Conservation (phyloP, 2,329 filamentous ascomycete species). For the Talaromyces sp. region DNA sequence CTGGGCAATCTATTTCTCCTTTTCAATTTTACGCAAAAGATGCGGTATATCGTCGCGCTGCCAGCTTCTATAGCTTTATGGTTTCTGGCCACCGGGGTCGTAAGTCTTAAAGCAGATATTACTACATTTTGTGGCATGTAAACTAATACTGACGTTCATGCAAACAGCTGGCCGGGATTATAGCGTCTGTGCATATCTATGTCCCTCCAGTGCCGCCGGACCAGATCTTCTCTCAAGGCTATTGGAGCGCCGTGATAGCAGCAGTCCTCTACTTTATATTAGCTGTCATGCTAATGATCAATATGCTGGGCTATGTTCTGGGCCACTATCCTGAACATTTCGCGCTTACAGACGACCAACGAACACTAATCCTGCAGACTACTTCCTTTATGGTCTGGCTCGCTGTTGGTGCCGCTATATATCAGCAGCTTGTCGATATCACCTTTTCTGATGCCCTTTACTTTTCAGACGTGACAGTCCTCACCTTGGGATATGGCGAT, state of each 20-base stretch:
- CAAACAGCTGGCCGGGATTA: slow-evolving; percentile 61
- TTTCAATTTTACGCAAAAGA: slow-evolving; percentile 77
- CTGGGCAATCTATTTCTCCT: slow-evolving; percentile 78
- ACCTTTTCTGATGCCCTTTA: slow-evolving; percentile 74
- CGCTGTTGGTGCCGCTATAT: slow-evolving; percentile 72
- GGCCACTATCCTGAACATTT: slow-evolving; percentile 79
- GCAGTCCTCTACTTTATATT: slow-evolving; percentile 77
- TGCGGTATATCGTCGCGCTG: slow-evolving; percentile 78
- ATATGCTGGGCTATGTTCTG: slow-evolving; percentile 72
- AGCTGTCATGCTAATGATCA: slow-evolving; percentile 72
- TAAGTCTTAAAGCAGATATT: slow-evolving; percentile 37
- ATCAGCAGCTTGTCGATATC: slow-evolving; percentile 71
- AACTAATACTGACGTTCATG: neutral
- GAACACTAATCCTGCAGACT: slow-evolving; percentile 86
- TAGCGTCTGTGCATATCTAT: slow-evolving; percentile 65
- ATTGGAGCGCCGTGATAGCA: slow-evolving; percentile 80
- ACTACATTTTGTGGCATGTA: neutral
- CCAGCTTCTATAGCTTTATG: slow-evolving; percentile 81
- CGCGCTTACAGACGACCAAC: slow-evolving; percentile 71
- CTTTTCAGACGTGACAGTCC: slow-evolving; percentile 70
- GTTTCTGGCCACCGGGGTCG: slow-evolving; percentile 62
- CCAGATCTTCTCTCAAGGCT: slow-evolving; percentile 72
- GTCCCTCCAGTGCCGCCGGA: slow-evolving; percentile 49
- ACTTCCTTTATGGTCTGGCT: slow-evolving; percentile 83
- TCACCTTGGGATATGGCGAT: slow-evolving; percentile 64